Evolutionary conservation across 371 early-diverging fungal genomes (phyloP), one percentile per base, ranked within the genome.

Genomic region (Scutellospora calospora): DNA sequence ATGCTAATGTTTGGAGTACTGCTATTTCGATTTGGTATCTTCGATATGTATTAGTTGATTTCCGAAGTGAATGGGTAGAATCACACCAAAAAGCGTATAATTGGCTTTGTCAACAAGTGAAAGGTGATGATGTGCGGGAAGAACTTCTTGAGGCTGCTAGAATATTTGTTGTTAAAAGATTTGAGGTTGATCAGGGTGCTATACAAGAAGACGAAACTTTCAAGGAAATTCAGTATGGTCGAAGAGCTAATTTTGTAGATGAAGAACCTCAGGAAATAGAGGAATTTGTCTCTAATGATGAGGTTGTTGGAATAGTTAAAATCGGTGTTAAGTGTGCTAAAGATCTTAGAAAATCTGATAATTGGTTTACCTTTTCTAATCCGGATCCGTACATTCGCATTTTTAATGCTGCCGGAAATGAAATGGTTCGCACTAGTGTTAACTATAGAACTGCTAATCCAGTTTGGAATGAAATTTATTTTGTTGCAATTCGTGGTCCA

Each of bases 341-440:
- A 35, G 16, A 79, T 52, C 68, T 79, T 31, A 18, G 18, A 31
- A 66, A 66, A 22, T 3, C 38, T 14, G 45, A 16, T 59, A 31
- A 20, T 29, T 54, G 54, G 38, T 52, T 75, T 75, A 35, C 57
- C 16, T 31, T 22, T 31, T 25, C 69, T 2, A 25, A 69, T 12
- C 59, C 76, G 2, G 79, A 79, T 68, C 79, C 79, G 51, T 79
- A 79, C 31, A n/a, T 79, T 11, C n/a, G 49, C n/a, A 22, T 79
- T 68, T 20, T 79, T n/a, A 68, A 68, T 68, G 18, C 20, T n/a
- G 22, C 33, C 20, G 20, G 12, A 25, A 66, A 68, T 68, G 66
- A 68, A 79, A 68, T 79, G 3, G 54, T 9, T 68, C 65, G 68
- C n/a, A 55, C 79, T 27, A 8, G 12, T 16, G 29, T 38, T 6